phyloP scores from a whole-genome alignment of 2,329 filamentous ascomycete genomes.

The Paraphaeosphaeria sporulosa region DNA sequence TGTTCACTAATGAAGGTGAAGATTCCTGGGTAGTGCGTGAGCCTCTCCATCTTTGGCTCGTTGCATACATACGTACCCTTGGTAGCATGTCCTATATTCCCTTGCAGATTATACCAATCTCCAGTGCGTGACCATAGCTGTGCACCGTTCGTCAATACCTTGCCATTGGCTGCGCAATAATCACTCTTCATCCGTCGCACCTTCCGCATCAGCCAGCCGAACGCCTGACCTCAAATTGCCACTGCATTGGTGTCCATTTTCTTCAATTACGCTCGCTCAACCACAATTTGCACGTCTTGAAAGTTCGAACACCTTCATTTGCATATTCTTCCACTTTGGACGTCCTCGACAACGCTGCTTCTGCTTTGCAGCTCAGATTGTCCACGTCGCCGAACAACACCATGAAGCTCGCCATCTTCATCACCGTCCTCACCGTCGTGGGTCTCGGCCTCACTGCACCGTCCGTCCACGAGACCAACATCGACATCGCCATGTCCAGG shows the following conservation, averaged over 20 bases:
- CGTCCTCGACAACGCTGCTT: neutral
- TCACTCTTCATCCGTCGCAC: conserved; percentile 4
- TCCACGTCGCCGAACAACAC: neutral
- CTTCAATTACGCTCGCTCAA: neutral
- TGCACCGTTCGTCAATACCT: neutral
- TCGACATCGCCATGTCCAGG: conserved; percentile 1
- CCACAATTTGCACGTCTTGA: neutral
- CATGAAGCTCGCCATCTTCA: conserved; percentile 13
- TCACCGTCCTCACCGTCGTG: conserved; percentile 11
- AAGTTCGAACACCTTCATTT: neutral
- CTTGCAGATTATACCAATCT: neutral
- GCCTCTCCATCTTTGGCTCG: neutral
- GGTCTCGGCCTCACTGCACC: conserved; percentile 6
- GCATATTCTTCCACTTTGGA: neutral
- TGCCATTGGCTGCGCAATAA: conserved; percentile 8
- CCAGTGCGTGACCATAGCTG: neutral
- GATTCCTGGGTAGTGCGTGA: neutral
- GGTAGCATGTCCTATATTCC: neutral
- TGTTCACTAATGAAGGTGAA: neutral
- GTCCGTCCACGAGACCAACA: neutral
- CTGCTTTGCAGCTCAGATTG: neutral
- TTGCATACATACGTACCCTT: neutral
- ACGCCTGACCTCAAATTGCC: neutral
- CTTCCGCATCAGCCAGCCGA: neutral
- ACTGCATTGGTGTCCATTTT: neutral